Evolutionary conservation across 2,329 filamentous ascomycete species (phyloP), one percentile per base, ranked within the genome.

Genomic region (Aspergillus sp.): DNA sequence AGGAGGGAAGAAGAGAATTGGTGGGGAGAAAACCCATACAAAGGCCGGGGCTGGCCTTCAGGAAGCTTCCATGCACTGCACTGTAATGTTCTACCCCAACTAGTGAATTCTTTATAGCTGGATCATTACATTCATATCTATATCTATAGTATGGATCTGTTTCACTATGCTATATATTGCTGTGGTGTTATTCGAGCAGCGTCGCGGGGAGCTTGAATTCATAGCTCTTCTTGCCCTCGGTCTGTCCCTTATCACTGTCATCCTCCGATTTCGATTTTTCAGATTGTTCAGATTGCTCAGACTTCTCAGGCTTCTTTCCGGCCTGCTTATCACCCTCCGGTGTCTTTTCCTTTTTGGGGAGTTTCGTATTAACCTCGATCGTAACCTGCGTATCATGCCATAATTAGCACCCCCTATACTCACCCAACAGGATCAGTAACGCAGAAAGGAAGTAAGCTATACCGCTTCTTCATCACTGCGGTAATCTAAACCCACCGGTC

Each of bases 401-500:
- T 22, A 17, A 47, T 53, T 39, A 57, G 52, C 46, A 23, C 15
- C 42, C n/a, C 2, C n/a, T 32, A 45, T 54, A 45, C 47, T 47
- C 12, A 13, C 7, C 12, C 13, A 39, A 35, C 32, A 45, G 20
- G 15, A 42, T 42, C 17, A 44, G 25, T 43, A 47, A 49, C 48
- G 57, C 49, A 56, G 20, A 22, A 53, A 53, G 52, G 53, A 51
- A 61, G 55, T 52, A 60, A 63, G 60, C 59, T 70, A 63, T 78
- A 80, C 78, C 75, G 73, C 76, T 67, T 73, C 74, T 63, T 81
- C 76, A 59, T 75, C 68, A 70, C 74, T 80, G 67, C 69, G 69
- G 68, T 75, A 80, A 65, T 80, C 73, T 58, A 79, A 66, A 80
- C 80, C 74, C 79, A 84, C 81, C 72, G 82, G 82, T 61, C 82